Evolutionary conservation across 139 green algal genomes (phyloP).

Genomic region (Micractinium conductrix): DNA sequence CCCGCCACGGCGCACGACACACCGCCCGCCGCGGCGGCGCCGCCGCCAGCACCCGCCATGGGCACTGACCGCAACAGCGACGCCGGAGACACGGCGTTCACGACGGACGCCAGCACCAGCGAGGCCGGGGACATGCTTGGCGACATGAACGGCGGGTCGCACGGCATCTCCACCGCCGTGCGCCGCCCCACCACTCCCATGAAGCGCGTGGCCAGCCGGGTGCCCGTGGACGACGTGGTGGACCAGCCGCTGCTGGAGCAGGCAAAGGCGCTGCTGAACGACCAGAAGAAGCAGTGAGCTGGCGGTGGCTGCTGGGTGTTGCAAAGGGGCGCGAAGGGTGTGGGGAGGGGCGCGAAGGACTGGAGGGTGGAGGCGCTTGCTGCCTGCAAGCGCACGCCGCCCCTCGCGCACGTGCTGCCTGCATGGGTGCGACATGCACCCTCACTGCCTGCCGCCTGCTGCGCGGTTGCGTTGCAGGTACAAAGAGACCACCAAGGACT

Average conservation of each 20-base stretch:
- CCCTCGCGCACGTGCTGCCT: not conserved
- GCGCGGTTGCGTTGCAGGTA: not conserved
- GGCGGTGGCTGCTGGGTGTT: too few relatives aligned
- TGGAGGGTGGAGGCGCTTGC: not conserved
- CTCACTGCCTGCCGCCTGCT: not conserved
- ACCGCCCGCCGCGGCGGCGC: too few relatives aligned
- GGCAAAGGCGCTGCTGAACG: conserved; percentile 7
- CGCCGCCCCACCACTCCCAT: conserved; percentile 14
- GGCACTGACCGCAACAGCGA: conserved; percentile 3
- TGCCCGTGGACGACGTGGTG: conserved; percentile 14
- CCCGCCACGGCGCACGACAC: not conserved
- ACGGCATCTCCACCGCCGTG: not conserved
- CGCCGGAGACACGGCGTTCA: not conserved
- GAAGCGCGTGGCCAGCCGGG: conserved; percentile 23
- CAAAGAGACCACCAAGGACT: not conserved
- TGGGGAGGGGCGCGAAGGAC: too few relatives aligned
- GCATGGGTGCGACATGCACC: not conserved
- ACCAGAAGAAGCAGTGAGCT: conserved; percentile 9
- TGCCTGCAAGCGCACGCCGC: not conserved
- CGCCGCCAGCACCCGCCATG: too few relatives aligned
- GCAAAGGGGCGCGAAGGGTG: not conserved
- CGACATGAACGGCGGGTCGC: not conserved
- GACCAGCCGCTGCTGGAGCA: conserved; percentile 30
- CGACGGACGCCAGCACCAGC: not conserved
- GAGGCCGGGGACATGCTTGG: not conserved